Conservation (phyloP, 108 stramenopile genomes). For the Conticribra weissflogii region DNA sequence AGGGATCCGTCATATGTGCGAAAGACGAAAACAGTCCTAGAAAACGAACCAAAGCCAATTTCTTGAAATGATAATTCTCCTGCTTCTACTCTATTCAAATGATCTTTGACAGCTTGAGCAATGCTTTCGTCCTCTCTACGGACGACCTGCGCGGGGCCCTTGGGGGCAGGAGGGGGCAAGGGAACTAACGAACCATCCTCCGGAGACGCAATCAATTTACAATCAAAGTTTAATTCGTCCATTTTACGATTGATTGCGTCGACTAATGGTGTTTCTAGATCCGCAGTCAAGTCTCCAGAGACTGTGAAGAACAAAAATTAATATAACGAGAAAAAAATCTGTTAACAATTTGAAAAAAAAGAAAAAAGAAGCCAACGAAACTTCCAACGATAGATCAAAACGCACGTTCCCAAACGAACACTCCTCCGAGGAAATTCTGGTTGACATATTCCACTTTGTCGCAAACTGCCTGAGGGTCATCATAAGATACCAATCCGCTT, state of each 20-base stretch:
- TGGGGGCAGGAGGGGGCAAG: conserved; percentile 39
- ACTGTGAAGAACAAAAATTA: no score
- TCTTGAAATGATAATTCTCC: conserved; percentile 29
- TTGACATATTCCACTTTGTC: conserved; percentile 49
- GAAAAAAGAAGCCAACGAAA: no score
- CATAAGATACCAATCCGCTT: conserved; percentile 47
- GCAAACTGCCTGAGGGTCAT: conserved; percentile 49
- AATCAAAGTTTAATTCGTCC: conserved; percentile 49
- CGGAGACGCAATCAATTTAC: conserved; percentile 18
- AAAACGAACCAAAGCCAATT: conserved; percentile 26
- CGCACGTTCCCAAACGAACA: conserved; percentile 53
- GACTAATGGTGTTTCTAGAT: conserved; percentile 31
- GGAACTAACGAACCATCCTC: conserved; percentile 36
- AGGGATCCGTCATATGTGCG: conserved; percentile 37
- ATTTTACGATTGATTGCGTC: conserved; percentile 47
- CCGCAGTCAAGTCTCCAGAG: conserved; percentile 19
- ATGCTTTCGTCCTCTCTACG: conserved; percentile 16
- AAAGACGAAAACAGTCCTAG: conserved; percentile 21
- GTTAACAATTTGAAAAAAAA: no score
- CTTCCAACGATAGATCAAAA: no score
- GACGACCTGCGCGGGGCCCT: conserved; percentile 30
- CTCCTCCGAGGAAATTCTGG: conserved; percentile 35
- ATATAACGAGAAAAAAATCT: no score
- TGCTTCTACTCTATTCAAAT: conserved; percentile 28
- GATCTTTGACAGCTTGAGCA: conserved; percentile 27